Percentiles rank a stretch among this genome's conserved stretches.
Conservation (phyloP, 1,284 basidiomycete species). For the Jaminaea rosea region DNA sequence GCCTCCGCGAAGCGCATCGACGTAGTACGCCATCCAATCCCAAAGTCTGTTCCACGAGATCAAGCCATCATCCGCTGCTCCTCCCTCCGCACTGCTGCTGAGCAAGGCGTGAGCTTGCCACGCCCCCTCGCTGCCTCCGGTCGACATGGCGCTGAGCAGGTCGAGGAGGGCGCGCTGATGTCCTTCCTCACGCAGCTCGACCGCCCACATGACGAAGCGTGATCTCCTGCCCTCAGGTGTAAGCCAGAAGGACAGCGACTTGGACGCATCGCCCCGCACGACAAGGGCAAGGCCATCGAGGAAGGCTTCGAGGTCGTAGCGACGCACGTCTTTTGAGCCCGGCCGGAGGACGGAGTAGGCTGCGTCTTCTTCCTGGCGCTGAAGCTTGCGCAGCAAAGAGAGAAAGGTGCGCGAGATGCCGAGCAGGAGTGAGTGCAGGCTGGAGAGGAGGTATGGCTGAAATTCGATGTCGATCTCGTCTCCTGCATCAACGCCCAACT, state of each 20-base stretch:
- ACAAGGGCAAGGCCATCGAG: slow-evolving; percentile 40
- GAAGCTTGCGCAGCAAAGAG: slow-evolving; percentile 38
- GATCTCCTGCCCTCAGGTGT: slow-evolving; percentile 49
- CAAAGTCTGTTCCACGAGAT: slow-evolving; percentile 42
- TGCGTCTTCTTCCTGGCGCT: slow-evolving; percentile 44
- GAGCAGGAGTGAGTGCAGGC: slow-evolving; percentile 32
- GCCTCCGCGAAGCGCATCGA: slow-evolving; percentile 28
- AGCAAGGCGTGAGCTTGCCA: slow-evolving; percentile 39
- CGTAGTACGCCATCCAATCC: slow-evolving; percentile 44
- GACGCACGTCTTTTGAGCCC: slow-evolving; percentile 14
- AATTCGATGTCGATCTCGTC: slow-evolving; percentile 45
- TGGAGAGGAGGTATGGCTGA: slow-evolving; percentile 40
- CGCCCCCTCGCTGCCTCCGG: slow-evolving; percentile 34
- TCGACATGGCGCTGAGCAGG: slow-evolving; percentile 41
- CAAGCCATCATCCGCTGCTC: slow-evolving; percentile 26
- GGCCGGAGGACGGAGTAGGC: slow-evolving; percentile 25
- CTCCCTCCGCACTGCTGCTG: slow-evolving; percentile 4
- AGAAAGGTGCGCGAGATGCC: slow-evolving; percentile 30
- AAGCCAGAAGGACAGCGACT: slow-evolving; percentile 36
- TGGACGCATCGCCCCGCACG: slow-evolving; percentile 31
- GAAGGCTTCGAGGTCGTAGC: slow-evolving; percentile 45
- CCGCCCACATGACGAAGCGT: slow-evolving; percentile 43
- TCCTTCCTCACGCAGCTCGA: slow-evolving; percentile 41
- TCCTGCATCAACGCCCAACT: slow-evolving; percentile 10
- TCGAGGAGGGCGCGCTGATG: slow-evolving; percentile 43